phyloP scores from a whole-genome alignment of 331 rosid genomes.

The Cucumis variabilis region DNA sequence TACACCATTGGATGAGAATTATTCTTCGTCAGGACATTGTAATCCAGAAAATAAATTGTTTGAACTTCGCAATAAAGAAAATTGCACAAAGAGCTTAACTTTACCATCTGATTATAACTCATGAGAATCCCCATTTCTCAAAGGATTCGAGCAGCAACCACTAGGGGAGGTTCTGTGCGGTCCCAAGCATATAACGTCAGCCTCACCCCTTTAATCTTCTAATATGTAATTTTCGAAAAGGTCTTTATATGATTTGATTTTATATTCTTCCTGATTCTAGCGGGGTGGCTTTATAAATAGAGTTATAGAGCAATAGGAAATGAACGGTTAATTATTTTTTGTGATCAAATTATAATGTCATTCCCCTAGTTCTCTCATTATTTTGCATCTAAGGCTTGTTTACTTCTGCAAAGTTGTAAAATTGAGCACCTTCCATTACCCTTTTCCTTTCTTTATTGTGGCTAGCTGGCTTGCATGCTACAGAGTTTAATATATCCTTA shows the following conservation, averaged over 20 bases:
- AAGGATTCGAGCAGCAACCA: background rate
- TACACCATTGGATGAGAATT: conserved; percentile 13
- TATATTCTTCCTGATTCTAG: conserved; percentile 9
- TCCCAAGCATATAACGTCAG: background rate
- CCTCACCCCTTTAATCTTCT: conserved; percentile 23
- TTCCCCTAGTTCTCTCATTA: conserved; percentile 18
- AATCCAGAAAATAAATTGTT: conserved; percentile 78
- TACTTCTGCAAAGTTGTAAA: conserved; percentile 26
- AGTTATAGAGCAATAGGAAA: conserved; percentile 18
- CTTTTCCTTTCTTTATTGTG: background rate
- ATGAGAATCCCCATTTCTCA: conserved; percentile 13
- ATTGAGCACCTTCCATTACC: too few species aligned
- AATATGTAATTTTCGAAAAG: background rate
- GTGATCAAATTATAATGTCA: background rate
- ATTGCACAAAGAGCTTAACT: conserved; percentile 78
- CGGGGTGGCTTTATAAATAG: background rate
- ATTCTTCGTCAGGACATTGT: conserved; percentile 75
- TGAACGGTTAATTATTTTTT: background rate
- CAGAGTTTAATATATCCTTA: background rate
- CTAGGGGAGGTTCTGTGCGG: background rate
- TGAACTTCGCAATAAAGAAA: conserved; percentile 82
- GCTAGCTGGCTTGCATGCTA: background rate
- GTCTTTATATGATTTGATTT: background rate
- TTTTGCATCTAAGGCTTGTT: conserved; percentile 14
- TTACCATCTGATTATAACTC: conserved; percentile 50